phyloP scores from a whole-genome alignment of 106 monocot genomes.

The Dioscorea dumetorum region DNA sequence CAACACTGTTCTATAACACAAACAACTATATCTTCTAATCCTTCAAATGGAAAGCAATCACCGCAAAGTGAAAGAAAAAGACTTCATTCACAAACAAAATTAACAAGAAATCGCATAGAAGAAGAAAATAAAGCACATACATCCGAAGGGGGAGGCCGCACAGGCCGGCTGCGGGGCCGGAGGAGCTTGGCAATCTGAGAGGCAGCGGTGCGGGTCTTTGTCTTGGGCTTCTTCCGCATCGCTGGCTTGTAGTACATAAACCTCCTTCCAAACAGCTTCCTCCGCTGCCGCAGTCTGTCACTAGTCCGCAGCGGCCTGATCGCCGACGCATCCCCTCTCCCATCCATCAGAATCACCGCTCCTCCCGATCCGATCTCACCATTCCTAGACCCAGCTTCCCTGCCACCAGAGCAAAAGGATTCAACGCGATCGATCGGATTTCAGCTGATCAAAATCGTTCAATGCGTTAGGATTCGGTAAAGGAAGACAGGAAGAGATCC shows the following conservation, averaged over 20 bases:
- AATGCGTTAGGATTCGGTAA: too few relatives aligned
- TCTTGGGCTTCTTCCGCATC: constrained; percentile 67
- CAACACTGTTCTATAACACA: too few relatives aligned
- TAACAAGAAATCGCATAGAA: background rate
- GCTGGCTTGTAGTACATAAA: constrained; percentile 55
- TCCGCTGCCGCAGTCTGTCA: constrained; percentile 67
- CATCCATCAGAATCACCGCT: constrained; percentile 54
- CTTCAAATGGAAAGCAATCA: too few relatives aligned
- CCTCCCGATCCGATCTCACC: background rate
- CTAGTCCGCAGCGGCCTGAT: constrained; percentile 60
- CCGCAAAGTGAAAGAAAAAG: background rate
- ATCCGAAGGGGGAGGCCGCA: constrained; percentile 34
- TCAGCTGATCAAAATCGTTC: too few relatives aligned
- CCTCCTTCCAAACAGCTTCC: constrained; percentile 37
- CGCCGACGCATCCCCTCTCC: constrained; percentile 30
- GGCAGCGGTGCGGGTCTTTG: constrained; percentile 68
- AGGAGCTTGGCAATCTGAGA: constrained; percentile 81
- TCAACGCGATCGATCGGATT: too few relatives aligned
- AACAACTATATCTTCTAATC: too few relatives aligned
- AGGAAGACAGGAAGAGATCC: too few relatives aligned
- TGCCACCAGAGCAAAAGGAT: too few relatives aligned
- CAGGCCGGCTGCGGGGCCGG: constrained; percentile 43
- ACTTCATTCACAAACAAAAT: background rate
- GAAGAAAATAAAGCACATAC: constrained; percentile 29
- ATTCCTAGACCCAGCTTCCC: background rate